Evolutionary conservation across 495 filamentous ascomycete species (phyloP), one percentile per base, ranked within the genome.

Genomic region (Haplographium delicatum): DNA sequence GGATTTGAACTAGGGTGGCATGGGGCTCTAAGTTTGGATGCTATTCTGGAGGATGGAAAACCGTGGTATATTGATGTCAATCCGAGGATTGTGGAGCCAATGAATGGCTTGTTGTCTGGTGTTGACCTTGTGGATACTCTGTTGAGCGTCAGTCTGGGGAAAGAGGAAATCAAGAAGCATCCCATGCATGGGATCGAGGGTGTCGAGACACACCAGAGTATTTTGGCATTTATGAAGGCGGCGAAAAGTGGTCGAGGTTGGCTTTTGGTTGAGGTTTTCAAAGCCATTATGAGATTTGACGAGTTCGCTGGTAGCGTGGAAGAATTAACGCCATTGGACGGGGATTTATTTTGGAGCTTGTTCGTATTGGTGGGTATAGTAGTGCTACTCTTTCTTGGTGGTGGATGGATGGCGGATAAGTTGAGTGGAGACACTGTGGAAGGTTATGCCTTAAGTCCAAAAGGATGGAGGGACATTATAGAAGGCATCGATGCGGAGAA

Each of bases 1-100:
- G 47, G 47, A 6, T 2, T 8, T 6, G n/a, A 15, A 5, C 22
- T 50, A 13, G 31, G 22, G 5, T 50, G 47, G 47, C 47, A 50
- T 50, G 47, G 47, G 22, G 47, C 47, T 6, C 19, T 50, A 10
- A 50, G 47, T 16, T n/a, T 42, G 5, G 47, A 50, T 50, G 47
- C 37, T 1, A 50, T 50, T 19, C 31, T 50, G 24, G 18, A 28
- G 10, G 47, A 28, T 2, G 26, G 19, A 13, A 50, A 30, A n/a
- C 9, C 16, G 2, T 28, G 22, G 35, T 41, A 50, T 42, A 42
- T 50, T 31, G 47, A 50, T 50, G 19, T 50, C 24, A 50, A 50
- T 42, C 47, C 47, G 3, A 41, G 47, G 37, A 50, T 50, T 23
- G 38, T 43, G 16, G 47, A 50, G 47, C 47, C 47, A 9, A 27